These are phyloP conservation scores for Nemania bipapillata DNA, from an alignment of 2,329 filamentous ascomycete species.

Conservation along the genomic window DNA sequence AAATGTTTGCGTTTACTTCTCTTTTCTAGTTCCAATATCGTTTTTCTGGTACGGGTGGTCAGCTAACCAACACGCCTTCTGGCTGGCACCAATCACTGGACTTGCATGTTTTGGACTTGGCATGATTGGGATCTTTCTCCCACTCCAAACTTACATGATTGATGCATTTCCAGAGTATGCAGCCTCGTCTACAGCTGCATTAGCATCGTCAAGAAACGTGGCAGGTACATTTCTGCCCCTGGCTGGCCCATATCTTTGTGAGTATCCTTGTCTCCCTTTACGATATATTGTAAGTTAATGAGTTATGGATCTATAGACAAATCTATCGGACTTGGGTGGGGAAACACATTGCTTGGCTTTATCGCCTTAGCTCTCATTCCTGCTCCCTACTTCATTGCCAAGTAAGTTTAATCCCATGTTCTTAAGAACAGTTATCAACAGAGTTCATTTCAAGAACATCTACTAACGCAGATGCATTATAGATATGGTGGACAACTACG, in stretches of 20 bases:
- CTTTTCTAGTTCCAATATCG: conserved; percentile 32
- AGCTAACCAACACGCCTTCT: conserved; percentile 26
- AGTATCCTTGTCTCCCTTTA: not conserved
- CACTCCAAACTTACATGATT: conserved; percentile 35
- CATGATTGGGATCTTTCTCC: conserved; percentile 32
- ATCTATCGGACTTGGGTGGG: conserved; percentile 31
- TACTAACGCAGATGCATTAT: not conserved
- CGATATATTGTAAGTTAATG: not conserved
- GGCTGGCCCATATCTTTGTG: conserved; percentile 32
- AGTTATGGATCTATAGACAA: conserved; percentile 18
- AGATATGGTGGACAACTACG: conserved; percentile 17
- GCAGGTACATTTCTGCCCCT: conserved; percentile 34
- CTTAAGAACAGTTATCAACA: not conserved
- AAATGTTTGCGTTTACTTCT: conserved; percentile 30
- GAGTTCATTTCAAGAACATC: not conserved
- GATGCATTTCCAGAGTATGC: conserved; percentile 36
- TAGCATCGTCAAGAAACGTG: conserved; percentile 31
- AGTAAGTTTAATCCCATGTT: conserved; percentile 12
- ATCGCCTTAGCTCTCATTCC: conserved; percentile 32
- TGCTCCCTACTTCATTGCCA: conserved; percentile 33
- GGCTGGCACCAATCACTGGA: conserved; percentile 33
- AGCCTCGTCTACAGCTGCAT: conserved; percentile 33
- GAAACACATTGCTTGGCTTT: conserved; percentile 31
- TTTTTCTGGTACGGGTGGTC: conserved; percentile 36
- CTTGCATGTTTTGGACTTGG: conserved; percentile 31